Conservation (phyloP, 2,329 filamentous ascomycete species). For the Sclerotinia nivalis region DNA sequence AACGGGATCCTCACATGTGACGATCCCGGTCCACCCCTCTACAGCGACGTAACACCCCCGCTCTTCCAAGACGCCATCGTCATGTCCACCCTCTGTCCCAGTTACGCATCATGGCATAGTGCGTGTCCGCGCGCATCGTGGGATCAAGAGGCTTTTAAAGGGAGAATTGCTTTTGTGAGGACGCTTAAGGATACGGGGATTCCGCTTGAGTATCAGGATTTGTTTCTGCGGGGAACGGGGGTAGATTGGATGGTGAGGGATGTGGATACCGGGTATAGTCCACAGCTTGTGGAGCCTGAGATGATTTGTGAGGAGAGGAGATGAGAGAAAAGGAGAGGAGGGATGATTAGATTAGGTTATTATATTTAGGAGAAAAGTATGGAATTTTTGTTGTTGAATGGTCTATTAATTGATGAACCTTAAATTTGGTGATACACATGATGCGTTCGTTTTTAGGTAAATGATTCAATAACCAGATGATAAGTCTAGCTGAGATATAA, state of each 20-base stretch:
- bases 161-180: neutral
- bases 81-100: conserved; percentile 2
- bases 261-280: conserved; percentile 6
- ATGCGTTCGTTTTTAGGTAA: too few species aligned
- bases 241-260: conserved; percentile 7
- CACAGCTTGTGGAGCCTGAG: neutral
- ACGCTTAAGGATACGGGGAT: neutral
- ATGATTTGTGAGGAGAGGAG: neutral
- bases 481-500: too few species aligned
- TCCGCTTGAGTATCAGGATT: neutral
- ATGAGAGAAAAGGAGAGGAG: too few species aligned
- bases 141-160: conserved; percentile 1
- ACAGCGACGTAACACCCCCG: neutral
- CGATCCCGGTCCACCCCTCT: neutral
- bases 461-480: too few species aligned
- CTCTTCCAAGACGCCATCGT: conserved; percentile 7
- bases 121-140: conserved; percentile 4
- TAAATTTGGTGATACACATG: too few species aligned
- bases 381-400: too few species aligned
- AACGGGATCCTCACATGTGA: conserved; percentile 3
- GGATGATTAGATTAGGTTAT: too few species aligned
- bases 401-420: too few species aligned
- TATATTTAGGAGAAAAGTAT: too few species aligned
- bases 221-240: neutral
- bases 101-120: conserved; percentile 10